Percentiles rank a stretch among this genome's conserved stretches.
phyloP scores from a whole-genome alignment of 2,329 filamentous ascomycete species.

The Pestalotiopsis sp. region DNA sequence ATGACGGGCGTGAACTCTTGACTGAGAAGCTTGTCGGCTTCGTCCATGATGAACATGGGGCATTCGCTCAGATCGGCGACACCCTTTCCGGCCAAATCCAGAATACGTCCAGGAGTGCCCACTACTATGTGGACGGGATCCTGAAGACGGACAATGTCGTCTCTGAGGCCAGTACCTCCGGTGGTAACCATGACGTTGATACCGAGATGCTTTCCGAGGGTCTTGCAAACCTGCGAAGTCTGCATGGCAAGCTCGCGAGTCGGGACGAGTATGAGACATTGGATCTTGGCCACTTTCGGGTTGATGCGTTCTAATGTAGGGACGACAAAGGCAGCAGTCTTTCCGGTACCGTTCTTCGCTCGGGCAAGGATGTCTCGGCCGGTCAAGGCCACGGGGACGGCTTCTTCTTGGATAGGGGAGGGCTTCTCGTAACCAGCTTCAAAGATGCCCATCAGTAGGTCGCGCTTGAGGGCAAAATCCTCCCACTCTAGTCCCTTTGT shows the following conservation, averaged over 20 bases:
- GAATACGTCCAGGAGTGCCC: slow-evolving; percentile 92
- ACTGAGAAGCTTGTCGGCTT: slow-evolving; percentile 96
- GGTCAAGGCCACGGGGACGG: slow-evolving; percentile 93
- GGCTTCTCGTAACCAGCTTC: slow-evolving; percentile 99
- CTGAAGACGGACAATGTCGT: slow-evolving; percentile 93
- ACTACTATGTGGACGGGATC: slow-evolving; percentile 97
- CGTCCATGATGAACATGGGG: slow-evolving; percentile 99
- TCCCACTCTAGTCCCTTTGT: slow-evolving; percentile 98
- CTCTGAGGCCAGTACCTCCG: slow-evolving; percentile 89
- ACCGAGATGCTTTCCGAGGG: slow-evolving; percentile 91
- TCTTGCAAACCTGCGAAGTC: slow-evolving; percentile 99
- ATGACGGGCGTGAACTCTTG: slow-evolving; percentile 97
- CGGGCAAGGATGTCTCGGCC: slow-evolving; percentile 93
- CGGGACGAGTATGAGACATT: slow-evolving; percentile 93
- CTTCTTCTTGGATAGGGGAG: slow-evolving; percentile 98
- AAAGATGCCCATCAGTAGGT: slow-evolving; percentile 98
- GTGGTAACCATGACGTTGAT: slow-evolving; percentile 99
- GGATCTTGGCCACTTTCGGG: slow-evolving; percentile 93
- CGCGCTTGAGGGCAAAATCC: slow-evolving; percentile 92
- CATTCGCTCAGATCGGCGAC: slow-evolving; percentile 96
- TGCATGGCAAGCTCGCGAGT: slow-evolving; percentile 97
- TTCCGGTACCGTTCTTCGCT: slow-evolving; percentile 98
- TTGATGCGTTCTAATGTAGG: slow-evolving; percentile 95
- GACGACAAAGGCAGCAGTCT: slow-evolving; percentile 97
- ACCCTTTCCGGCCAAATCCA: slow-evolving; percentile 94